Evolutionary conservation across 108 stramenopile species (phyloP).

Genomic region (Parietichytrium sp.): DNA sequence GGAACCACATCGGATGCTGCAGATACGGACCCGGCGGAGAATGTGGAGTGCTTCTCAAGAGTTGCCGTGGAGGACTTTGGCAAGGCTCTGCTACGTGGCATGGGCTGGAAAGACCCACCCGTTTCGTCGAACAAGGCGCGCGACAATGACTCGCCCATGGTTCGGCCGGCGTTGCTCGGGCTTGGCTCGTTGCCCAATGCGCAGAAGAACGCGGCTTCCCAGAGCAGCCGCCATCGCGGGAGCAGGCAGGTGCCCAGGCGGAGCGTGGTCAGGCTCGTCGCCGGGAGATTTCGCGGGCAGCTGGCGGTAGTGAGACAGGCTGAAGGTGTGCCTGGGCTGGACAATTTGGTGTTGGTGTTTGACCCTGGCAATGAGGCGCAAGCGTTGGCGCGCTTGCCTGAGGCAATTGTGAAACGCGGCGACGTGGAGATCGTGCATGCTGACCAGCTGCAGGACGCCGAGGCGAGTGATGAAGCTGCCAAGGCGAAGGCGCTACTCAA

Average conservation of each 20-base stretch:
- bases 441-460: no score
- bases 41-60: no score
- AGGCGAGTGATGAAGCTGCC: no score
- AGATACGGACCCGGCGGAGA: no score
- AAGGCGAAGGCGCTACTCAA: no score
- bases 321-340: neutral
- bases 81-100: conserved; percentile 4
- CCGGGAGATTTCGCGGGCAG: neutral
- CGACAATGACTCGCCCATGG: neutral
- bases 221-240: neutral
- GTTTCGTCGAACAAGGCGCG: neutral
- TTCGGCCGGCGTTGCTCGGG: neutral
- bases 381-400: no score
- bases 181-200: neutral
- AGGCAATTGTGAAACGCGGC: no score
- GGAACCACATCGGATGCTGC: no score
- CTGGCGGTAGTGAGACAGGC: neutral
- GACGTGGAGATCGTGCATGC: no score
- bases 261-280: neutral
- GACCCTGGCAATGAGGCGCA: no score
- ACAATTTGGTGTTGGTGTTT: neutral
- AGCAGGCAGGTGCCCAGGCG: neutral
- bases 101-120: conserved; percentile 14
- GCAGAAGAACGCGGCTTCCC: neutral
- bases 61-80: conserved; percentile 26